Evolutionary conservation across 2,329 filamentous ascomycete species (phyloP).

Genomic region (Claviceps spartinae): DNA sequence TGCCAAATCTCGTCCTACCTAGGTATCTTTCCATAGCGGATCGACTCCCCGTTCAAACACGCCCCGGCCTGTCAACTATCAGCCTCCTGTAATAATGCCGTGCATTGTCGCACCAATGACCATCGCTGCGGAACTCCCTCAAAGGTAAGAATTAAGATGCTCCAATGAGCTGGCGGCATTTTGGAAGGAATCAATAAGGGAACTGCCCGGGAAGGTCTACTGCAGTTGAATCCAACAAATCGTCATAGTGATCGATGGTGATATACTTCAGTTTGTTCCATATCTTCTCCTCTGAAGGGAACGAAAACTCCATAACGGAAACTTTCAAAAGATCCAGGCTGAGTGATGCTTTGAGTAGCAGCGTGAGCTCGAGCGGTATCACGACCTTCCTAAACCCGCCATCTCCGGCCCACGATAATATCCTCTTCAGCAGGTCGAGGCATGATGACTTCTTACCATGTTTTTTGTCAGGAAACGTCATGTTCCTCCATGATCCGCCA

Average conservation of each 20-base stretch:
- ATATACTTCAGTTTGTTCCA: conserved; percentile 7
- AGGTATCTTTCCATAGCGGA: no score
- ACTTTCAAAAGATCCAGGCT: no score
- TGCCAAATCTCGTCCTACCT: no score
- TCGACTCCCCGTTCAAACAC: neutral
- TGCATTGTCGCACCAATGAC: no score
- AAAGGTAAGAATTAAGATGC: conserved; percentile 13
- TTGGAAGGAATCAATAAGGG: conserved; percentile 8
- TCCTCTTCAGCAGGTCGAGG: conserved; percentile 14
- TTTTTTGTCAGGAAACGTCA: conserved; percentile 17
- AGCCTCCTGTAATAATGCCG: no score
- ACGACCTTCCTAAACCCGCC: conserved; percentile 16
- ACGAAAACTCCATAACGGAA: conserved; percentile 12
- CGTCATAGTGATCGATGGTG: conserved; percentile 2
- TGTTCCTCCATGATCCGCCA: conserved; percentile 18
- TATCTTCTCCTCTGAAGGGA: conserved; percentile 4
- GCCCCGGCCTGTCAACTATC: no score
- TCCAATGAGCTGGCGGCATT: conserved; percentile 9
- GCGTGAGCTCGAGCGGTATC: conserved; percentile 13
- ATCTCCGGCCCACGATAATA: conserved; percentile 19
- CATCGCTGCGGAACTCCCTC: conserved; percentile 11
- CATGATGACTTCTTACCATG: no score
- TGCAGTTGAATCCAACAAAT: no score
- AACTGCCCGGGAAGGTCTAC: neutral
- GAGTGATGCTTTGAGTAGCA: conserved; percentile 14